Evolutionary conservation across 2,329 filamentous ascomycete species (phyloP).

Genomic region (Aspergillus aculeatinus): DNA sequence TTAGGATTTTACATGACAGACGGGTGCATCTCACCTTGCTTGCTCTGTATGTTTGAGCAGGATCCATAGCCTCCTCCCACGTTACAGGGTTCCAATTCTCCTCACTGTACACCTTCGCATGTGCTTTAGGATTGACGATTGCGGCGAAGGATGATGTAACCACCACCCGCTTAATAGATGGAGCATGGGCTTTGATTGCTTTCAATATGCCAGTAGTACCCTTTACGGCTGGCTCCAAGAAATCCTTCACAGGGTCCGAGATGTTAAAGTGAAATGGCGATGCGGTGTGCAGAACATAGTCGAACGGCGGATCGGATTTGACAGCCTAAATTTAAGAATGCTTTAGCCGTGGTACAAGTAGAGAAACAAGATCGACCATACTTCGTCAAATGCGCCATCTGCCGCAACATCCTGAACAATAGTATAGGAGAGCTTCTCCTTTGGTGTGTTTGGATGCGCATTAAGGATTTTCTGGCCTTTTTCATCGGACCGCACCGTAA

Average conservation of each 20-base stretch:
- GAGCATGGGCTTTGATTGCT: slow-evolving; percentile 60
- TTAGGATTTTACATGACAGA: neutral
- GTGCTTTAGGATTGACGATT: slow-evolving; percentile 52
- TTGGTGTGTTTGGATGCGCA: slow-evolving; percentile 51
- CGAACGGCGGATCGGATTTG: slow-evolving; percentile 63
- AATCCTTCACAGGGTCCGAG: slow-evolving; percentile 63
- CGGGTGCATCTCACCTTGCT: slow-evolving; percentile 50
- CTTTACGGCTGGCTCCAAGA: slow-evolving; percentile 62
- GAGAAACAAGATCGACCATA: slow-evolving; percentile 12
- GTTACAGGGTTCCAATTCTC: slow-evolving; percentile 47
- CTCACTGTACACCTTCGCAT: slow-evolving; percentile 38
- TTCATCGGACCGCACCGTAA: slow-evolving; percentile 61
- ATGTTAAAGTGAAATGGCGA: slow-evolving; percentile 74
- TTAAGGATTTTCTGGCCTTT: slow-evolving; percentile 62
- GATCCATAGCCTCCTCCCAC: slow-evolving; percentile 40
- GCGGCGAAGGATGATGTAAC: slow-evolving; percentile 70
- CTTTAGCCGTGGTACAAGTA: slow-evolving; percentile 1
- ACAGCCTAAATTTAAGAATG: slow-evolving; percentile 45
- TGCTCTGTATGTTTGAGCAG: slow-evolving; percentile 44
- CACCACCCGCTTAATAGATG: slow-evolving; percentile 70
- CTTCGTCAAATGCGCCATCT: slow-evolving; percentile 67
- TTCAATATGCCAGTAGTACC: slow-evolving; percentile 64
- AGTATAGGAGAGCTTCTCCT: slow-evolving; percentile 60
- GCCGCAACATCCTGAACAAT: slow-evolving; percentile 73
- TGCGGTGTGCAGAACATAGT: slow-evolving; percentile 72